A percentile compares a stretch with the other conserved stretches of the same genome.
Evolutionary conservation across 1,284 basidiomycete genomes (phyloP).

Genomic region (Cystobasidium pallidum): DNA sequence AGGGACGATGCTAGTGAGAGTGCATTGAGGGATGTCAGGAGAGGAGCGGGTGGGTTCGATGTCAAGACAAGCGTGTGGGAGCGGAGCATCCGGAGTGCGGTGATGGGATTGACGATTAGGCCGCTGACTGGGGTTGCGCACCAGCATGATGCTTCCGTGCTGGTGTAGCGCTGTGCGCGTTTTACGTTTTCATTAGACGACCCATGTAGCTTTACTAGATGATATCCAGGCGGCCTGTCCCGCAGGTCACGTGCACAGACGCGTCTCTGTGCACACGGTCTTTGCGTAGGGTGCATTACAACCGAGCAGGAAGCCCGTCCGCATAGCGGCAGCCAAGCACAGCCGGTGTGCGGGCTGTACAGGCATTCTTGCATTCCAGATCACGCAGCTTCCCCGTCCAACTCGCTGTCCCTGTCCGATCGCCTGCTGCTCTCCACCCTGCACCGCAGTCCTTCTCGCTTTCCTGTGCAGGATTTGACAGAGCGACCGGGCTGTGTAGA

Average conservation of each 20-base stretch:
- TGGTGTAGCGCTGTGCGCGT: constrained; percentile 1
- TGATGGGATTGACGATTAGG: constrained; percentile 66
- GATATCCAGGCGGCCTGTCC: no score
- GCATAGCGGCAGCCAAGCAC: no score
- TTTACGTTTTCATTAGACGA: no score
- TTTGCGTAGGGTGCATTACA: no score
- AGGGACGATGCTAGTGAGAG: constrained; percentile 22
- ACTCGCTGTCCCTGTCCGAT: neutral
- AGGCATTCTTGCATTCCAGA: no score
- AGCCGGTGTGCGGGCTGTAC: no score
- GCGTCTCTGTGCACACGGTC: neutral
- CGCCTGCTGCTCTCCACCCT: neutral
- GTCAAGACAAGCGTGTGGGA: constrained; percentile 79
- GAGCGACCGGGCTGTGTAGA: no score
- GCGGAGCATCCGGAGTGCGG: constrained; percentile 73
- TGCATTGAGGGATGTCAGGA: constrained; percentile 58
- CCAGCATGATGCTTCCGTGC: constrained; percentile 3
- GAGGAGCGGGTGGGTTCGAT: constrained; percentile 80
- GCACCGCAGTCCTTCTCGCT: neutral
- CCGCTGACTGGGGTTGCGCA: constrained; percentile 48
- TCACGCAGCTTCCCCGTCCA: neutral
- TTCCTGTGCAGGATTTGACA: neutral
- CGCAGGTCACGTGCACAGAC: constrained; percentile 5
- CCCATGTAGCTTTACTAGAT: no score
- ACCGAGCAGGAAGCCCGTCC: no score